These are phyloP conservation scores for Antrodiella citrinella DNA, from an alignment of 768 basidiomycete species.

Conservation along the genomic window DNA sequence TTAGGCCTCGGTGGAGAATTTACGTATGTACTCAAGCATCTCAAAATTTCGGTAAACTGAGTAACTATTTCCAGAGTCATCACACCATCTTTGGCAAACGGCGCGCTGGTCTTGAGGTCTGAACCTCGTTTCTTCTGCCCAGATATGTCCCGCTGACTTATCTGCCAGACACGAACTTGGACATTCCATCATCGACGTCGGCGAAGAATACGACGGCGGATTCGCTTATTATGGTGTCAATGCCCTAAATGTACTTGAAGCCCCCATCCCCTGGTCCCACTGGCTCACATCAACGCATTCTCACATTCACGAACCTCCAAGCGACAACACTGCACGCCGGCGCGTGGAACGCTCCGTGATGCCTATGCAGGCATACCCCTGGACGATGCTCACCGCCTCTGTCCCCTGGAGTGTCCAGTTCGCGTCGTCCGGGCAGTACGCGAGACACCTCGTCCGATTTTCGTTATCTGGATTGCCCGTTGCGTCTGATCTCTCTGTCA, in stretches of 20 bases:
- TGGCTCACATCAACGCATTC: slow-evolving; percentile 39
- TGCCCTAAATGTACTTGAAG: slow-evolving; percentile 36
- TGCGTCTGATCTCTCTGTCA: slow-evolving; percentile 42
- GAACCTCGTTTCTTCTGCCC: not conserved
- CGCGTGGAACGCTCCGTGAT: slow-evolving; percentile 63
- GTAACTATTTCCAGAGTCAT: slow-evolving; percentile 68
- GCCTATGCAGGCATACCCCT: slow-evolving; percentile 69
- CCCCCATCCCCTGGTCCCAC: slow-evolving; percentile 56
- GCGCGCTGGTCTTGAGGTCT: slow-evolving; percentile 59
- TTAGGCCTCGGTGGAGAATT: slow-evolving; percentile 71
- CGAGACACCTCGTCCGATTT: slow-evolving; percentile 55
- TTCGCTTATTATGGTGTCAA: slow-evolving; percentile 67
- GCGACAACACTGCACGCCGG: slow-evolving; percentile 14
- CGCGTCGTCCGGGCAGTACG: slow-evolving; percentile 54
- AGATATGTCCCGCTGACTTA: not conserved
- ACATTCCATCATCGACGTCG: slow-evolving; percentile 70
- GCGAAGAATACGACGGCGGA: slow-evolving; percentile 82
- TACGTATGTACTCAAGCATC: slow-evolving; percentile 61
- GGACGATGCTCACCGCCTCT: slow-evolving; percentile 60
- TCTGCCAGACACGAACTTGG: slow-evolving; percentile 69
- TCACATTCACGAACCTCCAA: not conserved
- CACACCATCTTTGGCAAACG: slow-evolving; percentile 67
- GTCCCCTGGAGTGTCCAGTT: slow-evolving; percentile 55
- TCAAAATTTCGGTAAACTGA: no score
- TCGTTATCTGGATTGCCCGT: slow-evolving; percentile 66